These are phyloP conservation scores for Dioscorea alata DNA, from an alignment of 106 monocot genomes.

Conservation along the genomic window DNA sequence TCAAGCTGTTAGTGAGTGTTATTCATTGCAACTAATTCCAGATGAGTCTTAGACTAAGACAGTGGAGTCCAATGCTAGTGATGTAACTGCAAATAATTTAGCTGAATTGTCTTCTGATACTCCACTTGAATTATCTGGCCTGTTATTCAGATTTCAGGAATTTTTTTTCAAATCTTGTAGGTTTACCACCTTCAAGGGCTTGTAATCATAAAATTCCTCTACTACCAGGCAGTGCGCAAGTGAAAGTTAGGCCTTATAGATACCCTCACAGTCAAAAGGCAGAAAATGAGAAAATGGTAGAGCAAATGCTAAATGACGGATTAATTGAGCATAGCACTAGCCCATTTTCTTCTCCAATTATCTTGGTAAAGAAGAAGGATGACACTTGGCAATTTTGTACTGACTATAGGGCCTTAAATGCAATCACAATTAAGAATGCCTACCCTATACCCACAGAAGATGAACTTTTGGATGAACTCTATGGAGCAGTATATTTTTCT, in stretches of 20 bases:
- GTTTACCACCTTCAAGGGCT: background rate
- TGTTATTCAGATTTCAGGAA: too few species aligned
- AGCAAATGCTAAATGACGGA: background rate
- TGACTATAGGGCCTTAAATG: background rate
- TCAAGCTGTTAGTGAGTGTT: too few species aligned
- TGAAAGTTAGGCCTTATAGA: background rate
- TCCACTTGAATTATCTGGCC: too few species aligned
- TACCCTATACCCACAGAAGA: background rate
- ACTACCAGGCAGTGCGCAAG: background rate
- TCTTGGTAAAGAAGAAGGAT: constrained; percentile 5
- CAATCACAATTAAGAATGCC: background rate
- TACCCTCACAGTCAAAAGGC: background rate
- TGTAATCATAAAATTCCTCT: background rate
- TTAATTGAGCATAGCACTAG: background rate
- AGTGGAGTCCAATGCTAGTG: too few species aligned
- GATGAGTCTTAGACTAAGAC: too few species aligned
- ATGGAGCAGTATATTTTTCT: background rate
- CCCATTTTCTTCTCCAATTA: background rate
- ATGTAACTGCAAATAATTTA: too few species aligned
- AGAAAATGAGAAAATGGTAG: background rate
- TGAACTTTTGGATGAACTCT: background rate
- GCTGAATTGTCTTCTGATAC: too few species aligned
- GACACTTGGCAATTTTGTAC: background rate
- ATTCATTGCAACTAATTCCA: too few species aligned
- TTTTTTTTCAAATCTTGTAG: background rate